Base-by-base conservation (phyloP, 164 flowering plant species). In the Nelumbo lutea region DNA sequence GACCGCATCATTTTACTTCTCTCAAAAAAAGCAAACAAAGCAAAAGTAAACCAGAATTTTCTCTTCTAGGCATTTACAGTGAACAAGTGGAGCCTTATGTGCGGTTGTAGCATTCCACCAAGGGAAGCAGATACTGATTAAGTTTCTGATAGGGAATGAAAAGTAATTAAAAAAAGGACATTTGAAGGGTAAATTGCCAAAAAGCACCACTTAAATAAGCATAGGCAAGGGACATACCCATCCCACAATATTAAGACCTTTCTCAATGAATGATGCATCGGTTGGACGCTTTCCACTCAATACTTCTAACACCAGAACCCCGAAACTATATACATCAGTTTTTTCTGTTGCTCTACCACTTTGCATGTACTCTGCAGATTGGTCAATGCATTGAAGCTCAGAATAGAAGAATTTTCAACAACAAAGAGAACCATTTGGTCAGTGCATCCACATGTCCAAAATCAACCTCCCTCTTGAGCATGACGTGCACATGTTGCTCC, bases 311-410 rank as follows among this genome's bases (percentile, higher is more conserved):
- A 90, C 82, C 64, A 95, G 78, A 70, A 95, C 97, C 62, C 98
- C 98, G 77, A 95, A 95, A 78, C 98, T 95, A 74, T 89, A 95
- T 10, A 95, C 97, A 79, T 95, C 98, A n/a, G 96, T 86, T 83
- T 88, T 95, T 75, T 95, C 97, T 62, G 98, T 95, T 52, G 97
- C 98, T 83, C 97, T 88, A 70, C 98, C 98, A 77, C 97, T 92
- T 75, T 85, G 93, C 95, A 95, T 91, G 72, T 95, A 95, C 82
- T 95, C 98, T 95, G 88, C 75, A 75, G 38, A 59, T 43, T 55
- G 4, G 39, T 7, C 27, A 3, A 46, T 4, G 42, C 9, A n/a
- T 27, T 43, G 41, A 68, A 39, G 41, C 38, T 62, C 46, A 66
- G 62, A 42, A 46, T 51, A 50, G 44, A 62, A 63, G 38, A 62